Evolutionary conservation across 805 yeast species (phyloP).

Genomic region (Saturnispora zaruensis): DNA sequence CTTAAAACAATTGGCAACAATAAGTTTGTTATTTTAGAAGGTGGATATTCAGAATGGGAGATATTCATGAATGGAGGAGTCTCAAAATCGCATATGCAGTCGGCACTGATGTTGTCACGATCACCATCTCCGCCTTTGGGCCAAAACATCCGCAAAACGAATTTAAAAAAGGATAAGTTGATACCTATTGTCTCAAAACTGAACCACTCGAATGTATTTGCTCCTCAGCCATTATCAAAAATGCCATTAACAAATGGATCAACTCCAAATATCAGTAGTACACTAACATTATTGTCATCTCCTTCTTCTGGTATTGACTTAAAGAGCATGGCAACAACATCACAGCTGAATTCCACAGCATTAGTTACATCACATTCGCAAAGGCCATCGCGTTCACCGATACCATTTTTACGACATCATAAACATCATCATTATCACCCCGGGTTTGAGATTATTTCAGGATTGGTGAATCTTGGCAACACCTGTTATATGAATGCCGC

Average conservation of each 20-base stretch:
- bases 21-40: conserved; percentile 36
- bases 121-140: conserved; percentile 3
- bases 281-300: neutral
- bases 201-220: neutral
- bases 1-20: conserved; percentile 31
- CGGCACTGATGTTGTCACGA: conserved; percentile 5
- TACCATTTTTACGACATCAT: neutral
- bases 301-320: neutral
- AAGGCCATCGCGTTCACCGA: neutral
- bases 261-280: neutral
- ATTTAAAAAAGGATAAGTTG: neutral
- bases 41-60: conserved; percentile 64
- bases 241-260: neutral
- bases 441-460: conserved; percentile 39
- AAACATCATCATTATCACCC: neutral
- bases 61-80: conserved; percentile 11
- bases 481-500: conserved; percentile 91
- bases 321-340: conserved; percentile 7
- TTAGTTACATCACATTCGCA: conserved; percentile 10
- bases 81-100: neutral
- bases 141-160: neutral
- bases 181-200: neutral
- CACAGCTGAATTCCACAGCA: conserved; percentile 14
- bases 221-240: neutral
- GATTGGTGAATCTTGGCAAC: conserved; percentile 76